These are phyloP conservation scores for Alternaria brassicicola DNA, from an alignment of 2,329 filamentous ascomycete species.

Conservation along the genomic window DNA sequence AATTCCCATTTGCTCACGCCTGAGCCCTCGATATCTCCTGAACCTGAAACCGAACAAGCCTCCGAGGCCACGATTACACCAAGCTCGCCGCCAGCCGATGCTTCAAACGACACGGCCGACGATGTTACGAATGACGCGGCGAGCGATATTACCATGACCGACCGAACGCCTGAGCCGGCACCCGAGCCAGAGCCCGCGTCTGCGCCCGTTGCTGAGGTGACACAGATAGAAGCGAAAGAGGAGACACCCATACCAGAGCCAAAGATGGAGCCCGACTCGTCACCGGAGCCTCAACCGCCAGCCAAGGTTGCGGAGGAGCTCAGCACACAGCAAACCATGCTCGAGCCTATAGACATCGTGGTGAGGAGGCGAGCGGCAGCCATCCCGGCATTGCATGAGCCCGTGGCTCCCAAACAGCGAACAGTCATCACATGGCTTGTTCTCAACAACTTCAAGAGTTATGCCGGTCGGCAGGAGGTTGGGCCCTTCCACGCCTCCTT, in stretches of 20 bases:
- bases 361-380: slow-evolving; percentile 77
- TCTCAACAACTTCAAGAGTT: slow-evolving; percentile 98
- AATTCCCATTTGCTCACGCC: slow-evolving; percentile 54
- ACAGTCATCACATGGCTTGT: slow-evolving; percentile 93
- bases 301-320: slow-evolving; percentile 66
- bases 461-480: slow-evolving; percentile 92
- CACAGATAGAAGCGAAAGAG: slow-evolving; percentile 70
- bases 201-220: slow-evolving; percentile 69
- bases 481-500: slow-evolving; percentile 97
- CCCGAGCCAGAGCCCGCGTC: slow-evolving; percentile 42
- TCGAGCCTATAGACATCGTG: slow-evolving; percentile 92
- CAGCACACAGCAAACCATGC: slow-evolving; percentile 74
- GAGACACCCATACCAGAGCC: slow-evolving; percentile 32
- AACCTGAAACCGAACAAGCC: slow-evolving; percentile 57
- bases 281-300: slow-evolving; percentile 46
- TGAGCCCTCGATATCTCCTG: slow-evolving; percentile 63
- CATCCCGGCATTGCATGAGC: slow-evolving; percentile 69
- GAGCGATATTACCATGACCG: slow-evolving; percentile 65
- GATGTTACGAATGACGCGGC: slow-evolving; percentile 66
- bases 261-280: slow-evolving; percentile 36
- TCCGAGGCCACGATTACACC: slow-evolving; percentile 15
- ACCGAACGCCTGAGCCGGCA: slow-evolving; percentile 46
- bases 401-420: slow-evolving; percentile 77
- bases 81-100: slow-evolving; percentile 71
- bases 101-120: slow-evolving; percentile 61